Percentiles rank a stretch among this genome's conserved stretches.
These are phyloP conservation scores for Erysimum cheiri DNA, from an alignment of 441 rosid species.

Conservation along the genomic window DNA sequence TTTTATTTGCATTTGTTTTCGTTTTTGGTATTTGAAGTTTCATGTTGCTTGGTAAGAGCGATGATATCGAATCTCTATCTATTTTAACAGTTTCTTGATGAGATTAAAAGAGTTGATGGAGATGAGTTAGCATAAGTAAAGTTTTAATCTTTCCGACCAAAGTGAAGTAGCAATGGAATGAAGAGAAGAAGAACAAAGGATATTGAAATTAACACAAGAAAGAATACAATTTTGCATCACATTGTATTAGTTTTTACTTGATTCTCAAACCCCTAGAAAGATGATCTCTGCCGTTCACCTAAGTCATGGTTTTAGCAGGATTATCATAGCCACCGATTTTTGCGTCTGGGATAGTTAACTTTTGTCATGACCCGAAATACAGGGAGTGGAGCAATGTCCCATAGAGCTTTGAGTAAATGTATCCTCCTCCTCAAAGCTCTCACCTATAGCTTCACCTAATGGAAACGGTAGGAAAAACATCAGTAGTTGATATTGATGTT, in stretches of 20 bases:
- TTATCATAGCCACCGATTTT: slow-evolving; percentile 47
- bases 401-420: too few species aligned
- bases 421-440: too few species aligned
- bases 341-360: slow-evolving; percentile 40
- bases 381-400: too few species aligned
- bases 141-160: background rate
- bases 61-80: background rate
- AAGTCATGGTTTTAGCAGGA: slow-evolving; percentile 47
- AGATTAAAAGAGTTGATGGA: slow-evolving; percentile 55
- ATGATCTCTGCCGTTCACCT: slow-evolving; percentile 37
- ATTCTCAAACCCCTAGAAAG: background rate
- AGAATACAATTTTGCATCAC: background rate
- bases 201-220: background rate
- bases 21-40: slow-evolving; percentile 9
- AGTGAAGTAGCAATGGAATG: slow-evolving; percentile 17
- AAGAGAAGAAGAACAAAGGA: slow-evolving; percentile 3
- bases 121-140: slow-evolving; percentile 12
- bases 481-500: too few species aligned
- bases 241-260: background rate
- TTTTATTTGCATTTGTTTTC: background rate
- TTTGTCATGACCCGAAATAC: too few species aligned
- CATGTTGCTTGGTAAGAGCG: background rate
- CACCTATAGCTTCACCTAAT: too few species aligned
- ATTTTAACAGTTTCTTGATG: slow-evolving; percentile 46
- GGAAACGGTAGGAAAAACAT: too few species aligned